Conservation (phyloP, 805 yeast genomes). For the Tetrapisispora fleetii region DNA sequence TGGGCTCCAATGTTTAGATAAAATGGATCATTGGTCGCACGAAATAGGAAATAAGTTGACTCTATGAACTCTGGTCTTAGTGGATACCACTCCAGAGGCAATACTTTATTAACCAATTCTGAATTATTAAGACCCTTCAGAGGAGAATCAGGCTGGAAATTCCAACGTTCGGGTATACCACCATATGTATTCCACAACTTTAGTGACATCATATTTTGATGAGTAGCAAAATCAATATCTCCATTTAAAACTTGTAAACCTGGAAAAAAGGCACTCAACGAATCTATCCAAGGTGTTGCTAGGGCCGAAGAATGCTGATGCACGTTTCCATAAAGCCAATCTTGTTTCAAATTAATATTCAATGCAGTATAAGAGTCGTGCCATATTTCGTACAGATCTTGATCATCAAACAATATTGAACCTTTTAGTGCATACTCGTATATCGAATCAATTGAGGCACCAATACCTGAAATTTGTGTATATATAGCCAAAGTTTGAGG, state of each 20-base stretch:
- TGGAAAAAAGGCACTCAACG: conserved; percentile 81
- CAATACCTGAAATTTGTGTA: conserved; percentile 63
- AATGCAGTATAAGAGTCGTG: conserved; percentile 48
- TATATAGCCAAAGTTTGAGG: conserved; percentile 47
- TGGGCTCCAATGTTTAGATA: conserved; percentile 67
- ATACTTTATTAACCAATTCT: not conserved
- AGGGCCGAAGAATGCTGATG: conserved; percentile 42
- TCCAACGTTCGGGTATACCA: conserved; percentile 87
- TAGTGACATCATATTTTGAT: conserved; percentile 49
- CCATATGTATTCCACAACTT: conserved; percentile 76
- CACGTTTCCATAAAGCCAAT: conserved; percentile 49
- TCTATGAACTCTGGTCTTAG: conserved; percentile 87
- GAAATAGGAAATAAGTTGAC: conserved; percentile 71
- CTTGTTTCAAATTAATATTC: conserved; percentile 39
- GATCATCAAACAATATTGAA: conserved; percentile 60
- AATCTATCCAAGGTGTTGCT: conserved; percentile 66
- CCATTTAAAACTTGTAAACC: conserved; percentile 78
- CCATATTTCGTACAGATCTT: conserved; percentile 46
- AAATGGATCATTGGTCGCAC: conserved; percentile 81
- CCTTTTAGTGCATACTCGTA: conserved; percentile 82
- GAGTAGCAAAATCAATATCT: conserved; percentile 53
- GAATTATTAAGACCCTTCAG: not conserved
- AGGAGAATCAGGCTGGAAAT: conserved; percentile 19
- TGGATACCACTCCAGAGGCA: conserved; percentile 78
- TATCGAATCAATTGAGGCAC: conserved; percentile 87